Conservation (phyloP, 1,139 yeast genomes). For the Nakaseomyces nivariensis region DNA sequence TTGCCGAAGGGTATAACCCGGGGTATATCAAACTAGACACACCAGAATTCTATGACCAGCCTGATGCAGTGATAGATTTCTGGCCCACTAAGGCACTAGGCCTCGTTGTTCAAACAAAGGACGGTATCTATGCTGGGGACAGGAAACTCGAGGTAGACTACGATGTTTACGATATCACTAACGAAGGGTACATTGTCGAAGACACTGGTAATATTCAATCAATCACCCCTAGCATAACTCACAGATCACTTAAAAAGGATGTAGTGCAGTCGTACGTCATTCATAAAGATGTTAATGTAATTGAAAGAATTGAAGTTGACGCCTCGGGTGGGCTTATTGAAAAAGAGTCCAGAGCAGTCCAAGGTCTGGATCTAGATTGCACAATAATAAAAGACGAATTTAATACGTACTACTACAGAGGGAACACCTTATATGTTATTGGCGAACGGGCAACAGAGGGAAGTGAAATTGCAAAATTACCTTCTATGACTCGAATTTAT, state of each 20-base stretch:
- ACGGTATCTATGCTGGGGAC: neutral
- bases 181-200: neutral
- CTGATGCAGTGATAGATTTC: neutral
- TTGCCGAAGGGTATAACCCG: neutral
- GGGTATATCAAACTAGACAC: neutral
- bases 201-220: neutral
- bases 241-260: neutral
- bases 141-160: neutral
- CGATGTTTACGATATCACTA: neutral
- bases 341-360: neutral
- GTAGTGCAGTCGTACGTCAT: neutral
- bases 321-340: neutral
- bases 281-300: neutral
- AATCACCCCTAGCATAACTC: neutral
- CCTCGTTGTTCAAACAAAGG: neutral
- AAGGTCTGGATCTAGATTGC: neutral
- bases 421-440: neutral
- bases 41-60: neutral
- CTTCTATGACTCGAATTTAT: neutral
- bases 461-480: neutral
- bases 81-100: neutral
- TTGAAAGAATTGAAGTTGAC: neutral
- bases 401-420: neutral
- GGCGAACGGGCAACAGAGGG: neutral
- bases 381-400: neutral